Base-by-base conservation (phyloP, 2,329 filamentous ascomycete species). In the Taxawa tesnikishii region DNA sequence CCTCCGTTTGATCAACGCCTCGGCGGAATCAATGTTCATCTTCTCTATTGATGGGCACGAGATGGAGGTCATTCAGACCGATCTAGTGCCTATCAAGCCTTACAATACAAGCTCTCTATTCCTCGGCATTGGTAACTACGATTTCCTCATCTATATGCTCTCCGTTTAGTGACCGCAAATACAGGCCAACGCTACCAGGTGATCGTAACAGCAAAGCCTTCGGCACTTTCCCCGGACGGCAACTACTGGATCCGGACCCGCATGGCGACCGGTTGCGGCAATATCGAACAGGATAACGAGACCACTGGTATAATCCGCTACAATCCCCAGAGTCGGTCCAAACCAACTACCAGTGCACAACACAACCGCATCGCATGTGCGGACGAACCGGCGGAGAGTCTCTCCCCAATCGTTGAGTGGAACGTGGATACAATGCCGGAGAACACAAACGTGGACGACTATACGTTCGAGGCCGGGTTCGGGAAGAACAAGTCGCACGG, bases 21-120 rank as follows among this genome's bases (percentile, higher is more conserved):
- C 53, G 6, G 54, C 57, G 11, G 46, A 60, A 23, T 53, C 55
- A 1, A 56, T 50, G 14, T 60, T 53, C 42, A 55, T 55, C 31
- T 62, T 63, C 42, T 51, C 49, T 26, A 56, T 62, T 26, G 59
- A 61, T 32, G 48, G 48, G 5, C 58, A 61, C 39, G 42, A 45
- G n/a, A 41, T 59, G 26, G 49, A 48, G n/a, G 55, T 60, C 19
- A 56, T 61, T 15, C 44, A 51, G 14, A 49, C 42, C 25, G 55
- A 59, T 33, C 55, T 57, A 24, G 50, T 50, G 2, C 44, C 53
- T 1, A 55, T 59, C 36, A 31, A 38, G 9, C 49, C 56, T 1
- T 60, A 58, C 38, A 43, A 45, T 24, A 58, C 53, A 3, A 38
- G 50, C 26, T 43, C 53, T 12, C 32, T 56, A 19, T 49, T 47